Evolutionary conservation across 177 flowering plant species (phyloP), one percentile per base, ranked within the genome.

Genomic region (Telopea speciosissima): DNA sequence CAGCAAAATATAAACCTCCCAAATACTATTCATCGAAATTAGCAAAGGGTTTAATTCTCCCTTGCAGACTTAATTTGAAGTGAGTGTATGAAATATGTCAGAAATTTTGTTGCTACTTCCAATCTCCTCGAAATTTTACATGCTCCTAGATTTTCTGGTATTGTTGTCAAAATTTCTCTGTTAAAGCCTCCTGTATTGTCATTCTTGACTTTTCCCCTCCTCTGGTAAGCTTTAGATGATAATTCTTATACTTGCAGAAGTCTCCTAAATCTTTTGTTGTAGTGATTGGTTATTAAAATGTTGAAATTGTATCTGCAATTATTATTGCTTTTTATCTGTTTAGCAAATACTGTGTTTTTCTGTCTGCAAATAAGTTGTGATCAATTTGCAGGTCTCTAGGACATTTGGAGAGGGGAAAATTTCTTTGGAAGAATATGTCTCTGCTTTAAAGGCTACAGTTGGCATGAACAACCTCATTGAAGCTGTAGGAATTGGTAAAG

Each of bases 401-500:
- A 70, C 81, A 66, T 88, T 85, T 82, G 86, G 72, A 62, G 96
- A 85, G 52, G 96, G 88, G 22, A 91, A 79, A 77, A 79, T 83
- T 14, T 64, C 74, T 16, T 72, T 91, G 19, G 90, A 86, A 78
- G 85, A 89, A 40, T 95, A 89, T 79, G 86, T 90, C 59, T 80
- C 78, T 24, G 23, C 78, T 68, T 72, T 95, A 36, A 92, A 86
- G 81, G 70, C 68, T 70, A 69, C 71, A 61, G 88, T 88, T 72
- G 99, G 99, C 62, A 42, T 90, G 69, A 75, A 66, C 28, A 73
- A 58, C 59, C 85, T 95, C 49, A 77, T 91, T 23, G 93, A 90
- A 64, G 97, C 91, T 31, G 80, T 93, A 1, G 96, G 84, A 11
- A 83, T 95, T 54, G 97, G 99, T 24, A 90, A 82, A 68, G 94